Percentiles rank a stretch among this genome's conserved stretches.
phyloP scores from a whole-genome alignment of 2,329 filamentous ascomycete genomes.

The Beauveria varroae region DNA sequence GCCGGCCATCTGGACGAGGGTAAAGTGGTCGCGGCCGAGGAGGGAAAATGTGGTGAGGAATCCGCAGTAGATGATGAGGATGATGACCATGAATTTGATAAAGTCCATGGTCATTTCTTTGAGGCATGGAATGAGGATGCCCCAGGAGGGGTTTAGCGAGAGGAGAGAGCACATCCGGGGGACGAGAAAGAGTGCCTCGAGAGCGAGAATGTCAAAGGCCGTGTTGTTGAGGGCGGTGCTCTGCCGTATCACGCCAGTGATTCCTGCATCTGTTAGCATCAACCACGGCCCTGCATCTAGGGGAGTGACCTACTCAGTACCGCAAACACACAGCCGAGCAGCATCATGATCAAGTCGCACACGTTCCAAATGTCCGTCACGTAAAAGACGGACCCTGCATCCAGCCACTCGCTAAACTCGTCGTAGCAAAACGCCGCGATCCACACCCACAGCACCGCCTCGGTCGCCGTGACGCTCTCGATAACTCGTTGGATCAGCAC shows the following conservation, averaged over 20 bases:
- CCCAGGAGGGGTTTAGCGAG: constrained; percentile 84
- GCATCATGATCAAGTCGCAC: constrained; percentile 67
- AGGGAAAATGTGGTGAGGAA: constrained; percentile 84
- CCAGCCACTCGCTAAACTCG: constrained; percentile 74
- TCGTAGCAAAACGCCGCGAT: constrained; percentile 84
- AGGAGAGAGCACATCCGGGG: constrained; percentile 83
- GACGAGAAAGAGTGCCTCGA: constrained; percentile 85
- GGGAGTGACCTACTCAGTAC: constrained; percentile 52
- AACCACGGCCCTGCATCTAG: background rate
- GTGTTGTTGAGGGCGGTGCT: constrained; percentile 61
- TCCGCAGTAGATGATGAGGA: constrained; percentile 75
- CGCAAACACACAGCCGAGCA: constrained; percentile 64
- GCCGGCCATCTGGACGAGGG: constrained; percentile 62
- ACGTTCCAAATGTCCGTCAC: constrained; percentile 75
- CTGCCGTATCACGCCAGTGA: constrained; percentile 35
- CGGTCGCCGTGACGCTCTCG: constrained; percentile 56
- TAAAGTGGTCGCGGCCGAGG: constrained; percentile 63
- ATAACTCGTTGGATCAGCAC: constrained; percentile 70
- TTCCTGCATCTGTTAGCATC: constrained; percentile 19
- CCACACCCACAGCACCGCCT: constrained; percentile 75
- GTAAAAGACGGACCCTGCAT: constrained; percentile 83
- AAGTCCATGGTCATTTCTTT: constrained; percentile 96
- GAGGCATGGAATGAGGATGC: constrained; percentile 78
- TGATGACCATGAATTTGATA: constrained; percentile 72
- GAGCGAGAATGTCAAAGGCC: constrained; percentile 80